Evolutionary conservation across 176 grass and related monocot genomes (phyloP), one percentile per base, ranked within the genome.

Genomic region (Lolium multiflorum): DNA sequence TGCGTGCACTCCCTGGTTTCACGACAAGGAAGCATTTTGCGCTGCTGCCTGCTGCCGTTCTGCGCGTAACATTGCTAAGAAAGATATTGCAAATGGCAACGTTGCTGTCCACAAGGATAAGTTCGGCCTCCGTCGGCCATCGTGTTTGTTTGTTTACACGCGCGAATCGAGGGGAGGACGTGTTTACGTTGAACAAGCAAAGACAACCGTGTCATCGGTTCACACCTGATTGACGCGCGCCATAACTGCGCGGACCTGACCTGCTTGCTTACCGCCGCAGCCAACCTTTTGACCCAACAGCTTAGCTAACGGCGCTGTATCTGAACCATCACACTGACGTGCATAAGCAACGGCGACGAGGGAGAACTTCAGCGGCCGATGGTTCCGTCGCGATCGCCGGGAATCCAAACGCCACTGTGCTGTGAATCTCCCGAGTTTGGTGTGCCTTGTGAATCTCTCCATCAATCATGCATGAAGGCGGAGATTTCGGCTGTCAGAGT

Each of bases 31-130:
- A 13, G 59, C 56, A 74, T 48, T 64, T 25, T 7, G 7, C 9
- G 7, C 8, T 8, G 46, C 46, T 47, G 46, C 46, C 18, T n/a
- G 25, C 39, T 20, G 52, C 17, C 68, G 9, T 79, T 89, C 43
- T 79, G 74, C 83, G 41, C 18, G 51, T 17, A 41, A 6, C 16
- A 39, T 35, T 35, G 31, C 31, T 10, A 47, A 10, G 46, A 64
- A 22, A 18, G 56, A 46, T 44, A 51, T 71, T 18, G 71, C 79
- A 79, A 73, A 72, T 72, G 84, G 89, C 80, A 39, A 26, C 60
- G 64, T 77, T 59, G 56, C 26, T 65, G 16, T 63, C 56, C 3
- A 25, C 24, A 4, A 54, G 26, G 44, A 17, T 55, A 66, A 61
- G 52, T 60, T 49, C 48, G 57, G 48, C 67, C 13, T 10, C 22